Evolutionary conservation across 2,329 filamentous ascomycete genomes (phyloP).

Genomic region (Atkinsonella texensis): DNA sequence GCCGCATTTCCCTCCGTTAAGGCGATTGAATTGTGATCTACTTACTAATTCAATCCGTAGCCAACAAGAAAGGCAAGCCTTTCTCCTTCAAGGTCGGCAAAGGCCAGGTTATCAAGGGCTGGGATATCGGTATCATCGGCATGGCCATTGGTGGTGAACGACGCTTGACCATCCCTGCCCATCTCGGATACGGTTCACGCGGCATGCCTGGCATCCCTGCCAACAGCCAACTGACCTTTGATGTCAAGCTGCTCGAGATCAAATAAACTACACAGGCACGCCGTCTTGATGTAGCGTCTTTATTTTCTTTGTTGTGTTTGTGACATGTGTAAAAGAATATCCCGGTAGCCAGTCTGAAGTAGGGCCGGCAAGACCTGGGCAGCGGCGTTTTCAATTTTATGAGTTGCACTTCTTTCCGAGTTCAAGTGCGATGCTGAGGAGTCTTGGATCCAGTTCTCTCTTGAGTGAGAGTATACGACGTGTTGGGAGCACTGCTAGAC

Average conservation of each 20-base stretch:
- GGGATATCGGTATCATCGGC: constrained; percentile 88
- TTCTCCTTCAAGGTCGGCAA: constrained; percentile 92
- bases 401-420: constrained; percentile 2
- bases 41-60: constrained; percentile 27
- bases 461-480: not conserved
- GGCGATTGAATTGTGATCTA: not conserved
- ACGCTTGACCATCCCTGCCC: constrained; percentile 76
- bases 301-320: constrained; percentile 1
- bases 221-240: constrained; percentile 87
- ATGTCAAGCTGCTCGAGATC: constrained; percentile 75
- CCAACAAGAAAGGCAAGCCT: constrained; percentile 98
- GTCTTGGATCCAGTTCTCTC: constrained; percentile 33
- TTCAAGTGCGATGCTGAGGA: constrained; percentile 23
- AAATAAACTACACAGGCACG: constrained; percentile 42
- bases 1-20: not conserved
- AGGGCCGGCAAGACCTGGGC: constrained; percentile 4
- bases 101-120: constrained; percentile 96
- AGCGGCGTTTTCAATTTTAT: constrained; percentile 8
- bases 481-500: not conserved
- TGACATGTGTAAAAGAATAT: constrained; percentile 4
- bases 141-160: constrained; percentile 93
- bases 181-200: constrained; percentile 83
- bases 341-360: constrained; percentile 2
- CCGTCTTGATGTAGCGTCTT: not conserved
- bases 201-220: constrained; percentile 71